Conservation (phyloP, 768 basidiomycete genomes). For the Collybia nuda region DNA sequence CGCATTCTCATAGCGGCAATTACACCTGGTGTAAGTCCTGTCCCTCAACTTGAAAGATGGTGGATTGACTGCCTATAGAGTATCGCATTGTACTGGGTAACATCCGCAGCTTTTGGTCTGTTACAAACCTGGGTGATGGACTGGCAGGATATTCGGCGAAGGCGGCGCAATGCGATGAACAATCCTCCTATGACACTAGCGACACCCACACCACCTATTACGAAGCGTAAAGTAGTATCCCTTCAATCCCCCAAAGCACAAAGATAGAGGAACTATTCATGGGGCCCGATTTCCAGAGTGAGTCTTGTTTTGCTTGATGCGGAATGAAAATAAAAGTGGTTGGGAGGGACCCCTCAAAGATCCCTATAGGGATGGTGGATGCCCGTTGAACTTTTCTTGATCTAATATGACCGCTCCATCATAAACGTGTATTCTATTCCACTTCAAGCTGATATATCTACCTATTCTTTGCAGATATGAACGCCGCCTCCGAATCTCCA, state of each 20-base stretch:
- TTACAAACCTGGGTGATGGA: conserved; percentile 76
- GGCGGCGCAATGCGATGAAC: conserved; percentile 13
- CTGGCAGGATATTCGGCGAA: conserved; percentile 52
- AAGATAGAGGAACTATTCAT: conserved; percentile 3
- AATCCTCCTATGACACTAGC: conserved; percentile 3
- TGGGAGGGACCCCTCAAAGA: conserved; percentile 55
- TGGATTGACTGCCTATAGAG: conserved; percentile 40
- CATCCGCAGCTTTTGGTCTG: conserved; percentile 73
- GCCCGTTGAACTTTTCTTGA: conserved; percentile 74
- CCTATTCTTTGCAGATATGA: too few species aligned
- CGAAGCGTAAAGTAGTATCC: not conserved
- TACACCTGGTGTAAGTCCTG: conserved; percentile 64
- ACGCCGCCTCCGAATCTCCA: too few species aligned
- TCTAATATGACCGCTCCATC: conserved; percentile 78
- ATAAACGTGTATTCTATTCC: not conserved
- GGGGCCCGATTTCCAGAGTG: conserved; percentile 19
- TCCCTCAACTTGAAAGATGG: not conserved
- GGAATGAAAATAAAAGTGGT: conserved; percentile 78
- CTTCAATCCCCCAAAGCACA: conserved; percentile 6
- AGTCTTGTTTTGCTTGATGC: conserved; percentile 11
- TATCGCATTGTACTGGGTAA: conserved; percentile 74
- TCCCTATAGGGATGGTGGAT: conserved; percentile 33
- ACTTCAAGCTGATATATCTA: too few species aligned
- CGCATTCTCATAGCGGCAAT: conserved; percentile 68
- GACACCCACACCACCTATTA: not conserved